Evolutionary conservation across 768 basidiomycete species (phyloP), one percentile per base, ranked within the genome.

Genomic region (Boletus eberwhitei): DNA sequence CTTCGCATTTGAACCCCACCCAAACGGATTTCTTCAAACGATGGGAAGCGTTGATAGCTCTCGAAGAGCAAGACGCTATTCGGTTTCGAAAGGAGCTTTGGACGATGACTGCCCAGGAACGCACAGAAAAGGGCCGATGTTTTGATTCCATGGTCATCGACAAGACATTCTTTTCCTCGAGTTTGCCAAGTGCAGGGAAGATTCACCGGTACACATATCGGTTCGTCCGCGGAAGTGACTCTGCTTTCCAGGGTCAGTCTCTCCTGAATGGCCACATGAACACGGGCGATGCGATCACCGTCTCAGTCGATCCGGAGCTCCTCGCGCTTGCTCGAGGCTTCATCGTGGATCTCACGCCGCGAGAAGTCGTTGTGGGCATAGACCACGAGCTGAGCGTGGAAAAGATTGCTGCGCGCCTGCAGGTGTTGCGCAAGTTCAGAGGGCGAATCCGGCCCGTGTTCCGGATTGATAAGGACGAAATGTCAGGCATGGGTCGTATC

Each of bases 401-500:
- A 14, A 74, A 71, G 22, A 77, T 91, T 48, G 64, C 75, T 8
- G 71, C 70, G 17, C 79, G 75, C 17, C 58, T 75, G 41, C 64
- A 65, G 11, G 65, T 53, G 6, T 59, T 69, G 14, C 61, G 59
- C 35, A 59, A 53, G 12, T 48, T 49, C 40, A 50, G 34, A n/a
- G 60, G 57, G 8, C 48, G 29, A n/a, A 53, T 60, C 24, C 34
- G 47, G 21, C 61, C 58, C 29, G 79, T 73, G 22, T 99, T 93
- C 74, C 82, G 96, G 16, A 84, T 99, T 53, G 97, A 98, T 76
- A 93, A 87, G 64, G 97, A 98, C 67, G 97, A 98, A 69, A 73
- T 98, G 46, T 83, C 84, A 5, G 93, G 94, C 1, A 88, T 98
- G 84, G 84, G 85, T 39, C 81, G 92, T 19, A 86, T 99, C 66